phyloP scores from a whole-genome alignment of 352 stramenopile genomes.

The Phytophthora palmivora region DNA sequence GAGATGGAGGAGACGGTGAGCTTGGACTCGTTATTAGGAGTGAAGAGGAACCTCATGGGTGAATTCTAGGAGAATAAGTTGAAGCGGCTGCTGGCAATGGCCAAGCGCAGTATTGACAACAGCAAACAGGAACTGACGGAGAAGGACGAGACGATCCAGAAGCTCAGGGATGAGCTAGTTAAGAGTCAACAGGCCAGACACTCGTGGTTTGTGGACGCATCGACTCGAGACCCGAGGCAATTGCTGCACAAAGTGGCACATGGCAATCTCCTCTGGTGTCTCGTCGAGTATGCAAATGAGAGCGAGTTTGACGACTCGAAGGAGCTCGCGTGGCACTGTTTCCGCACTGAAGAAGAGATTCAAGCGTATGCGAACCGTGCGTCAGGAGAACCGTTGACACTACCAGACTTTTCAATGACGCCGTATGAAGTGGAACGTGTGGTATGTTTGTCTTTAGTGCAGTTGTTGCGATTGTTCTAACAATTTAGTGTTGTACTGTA shows the following conservation, averaged over 20 bases:
- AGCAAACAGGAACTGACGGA: conserved; percentile 83
- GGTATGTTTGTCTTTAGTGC: conserved; percentile 36
- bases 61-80: conserved; percentile 70
- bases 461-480: not conserved
- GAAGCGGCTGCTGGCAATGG: conserved; percentile 84
- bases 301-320: conserved; percentile 71
- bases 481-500: conserved; percentile 28
- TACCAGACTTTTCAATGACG: conserved; percentile 76
- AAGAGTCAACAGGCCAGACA: conserved; percentile 50
- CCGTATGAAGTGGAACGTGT: conserved; percentile 77
- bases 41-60: too few relatives aligned
- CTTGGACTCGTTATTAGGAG: not conserved
- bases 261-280: conserved; percentile 68
- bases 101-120: conserved; percentile 91
- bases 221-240: conserved; percentile 66
- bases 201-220: conserved; percentile 54
- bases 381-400: conserved; percentile 62
- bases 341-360: conserved; percentile 67
- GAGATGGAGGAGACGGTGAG: conserved; percentile 80
- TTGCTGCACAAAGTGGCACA: conserved; percentile 78
- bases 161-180: conserved; percentile 53
- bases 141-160: conserved; percentile 63
- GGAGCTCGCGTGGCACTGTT: conserved; percentile 79
- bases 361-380: conserved; percentile 61
- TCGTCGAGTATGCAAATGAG: conserved; percentile 84